Percentiles rank a stretch among this genome's conserved stretches.
Conservation (phyloP, 306 rosid species). For the Dryas octopetala region DNA sequence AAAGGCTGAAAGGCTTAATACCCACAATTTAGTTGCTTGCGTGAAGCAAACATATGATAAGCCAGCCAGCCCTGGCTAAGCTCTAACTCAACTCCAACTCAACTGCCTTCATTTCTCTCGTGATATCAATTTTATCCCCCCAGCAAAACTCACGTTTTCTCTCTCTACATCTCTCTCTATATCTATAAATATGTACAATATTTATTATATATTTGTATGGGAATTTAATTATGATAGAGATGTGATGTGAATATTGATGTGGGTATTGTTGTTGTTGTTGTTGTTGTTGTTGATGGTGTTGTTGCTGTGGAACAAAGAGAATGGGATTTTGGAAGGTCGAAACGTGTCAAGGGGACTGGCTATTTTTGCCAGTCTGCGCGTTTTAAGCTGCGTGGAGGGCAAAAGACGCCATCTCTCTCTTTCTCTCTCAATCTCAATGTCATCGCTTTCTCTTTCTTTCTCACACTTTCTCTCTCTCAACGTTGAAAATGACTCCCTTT, state of each 20-base stretch:
- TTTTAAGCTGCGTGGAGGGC: conserved; percentile 89
- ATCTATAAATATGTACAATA: too few species aligned
- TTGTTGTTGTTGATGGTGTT: not conserved
- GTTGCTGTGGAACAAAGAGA: conserved; percentile 17
- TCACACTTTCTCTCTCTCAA: conserved; percentile 28
- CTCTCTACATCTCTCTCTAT: not conserved
- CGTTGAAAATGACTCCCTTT: conserved; percentile 56
- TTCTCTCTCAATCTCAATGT: conserved; percentile 22
- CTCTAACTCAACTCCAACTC: too few species aligned
- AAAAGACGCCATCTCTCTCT: conserved; percentile 78
- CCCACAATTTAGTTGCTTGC: conserved; percentile 74
- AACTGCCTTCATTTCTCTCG: too few species aligned
- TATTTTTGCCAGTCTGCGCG: conserved; percentile 69
- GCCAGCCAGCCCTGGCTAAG: conserved; percentile 28
- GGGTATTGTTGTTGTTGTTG: conserved; percentile 4
- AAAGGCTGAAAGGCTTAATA: conserved; percentile 67
- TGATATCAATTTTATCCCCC: too few species aligned
- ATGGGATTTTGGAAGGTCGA: conserved; percentile 40
- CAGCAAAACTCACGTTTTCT: too few species aligned
- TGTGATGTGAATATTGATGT: not conserved
- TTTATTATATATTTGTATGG: too few species aligned
- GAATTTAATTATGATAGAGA: too few species aligned
- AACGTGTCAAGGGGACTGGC: conserved; percentile 54
- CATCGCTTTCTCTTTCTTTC: conserved; percentile 20
- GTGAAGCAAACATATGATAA: conserved; percentile 95